A percentile compares a stretch with the other conserved stretches of the same genome.
These are phyloP conservation scores for Gamsiella multidivaricata DNA, from an alignment of 192 early-diverging fungal species.

Conservation along the genomic window DNA sequence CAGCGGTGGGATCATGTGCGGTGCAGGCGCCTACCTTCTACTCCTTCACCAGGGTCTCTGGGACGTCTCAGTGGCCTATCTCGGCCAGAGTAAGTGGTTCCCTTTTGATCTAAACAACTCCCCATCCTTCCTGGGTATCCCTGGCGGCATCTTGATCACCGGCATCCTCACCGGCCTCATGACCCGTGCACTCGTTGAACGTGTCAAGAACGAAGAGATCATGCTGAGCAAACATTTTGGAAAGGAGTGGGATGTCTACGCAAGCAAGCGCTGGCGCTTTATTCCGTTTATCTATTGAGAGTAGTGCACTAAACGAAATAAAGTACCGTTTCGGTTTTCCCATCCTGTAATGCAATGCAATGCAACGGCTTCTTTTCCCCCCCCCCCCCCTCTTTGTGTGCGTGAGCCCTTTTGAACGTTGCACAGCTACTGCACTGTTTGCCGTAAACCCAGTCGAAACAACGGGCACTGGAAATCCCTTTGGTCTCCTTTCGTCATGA, in stretches of 20 bases:
- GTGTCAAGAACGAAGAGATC: constrained; percentile 15
- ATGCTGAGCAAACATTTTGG: constrained; percentile 30
- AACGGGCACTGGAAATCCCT: too few species aligned
- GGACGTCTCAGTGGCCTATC: background rate
- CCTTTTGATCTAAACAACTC: background rate
- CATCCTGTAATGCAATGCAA: too few species aligned
- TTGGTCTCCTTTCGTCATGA: too few species aligned
- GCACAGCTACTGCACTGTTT: too few species aligned
- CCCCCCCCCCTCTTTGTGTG: too few species aligned
- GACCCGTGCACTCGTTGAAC: background rate
- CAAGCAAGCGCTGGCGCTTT: constrained; percentile 19
- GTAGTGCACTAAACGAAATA: background rate
- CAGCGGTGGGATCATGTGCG: constrained; percentile 13
- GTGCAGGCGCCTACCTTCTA: background rate
- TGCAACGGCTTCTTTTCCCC: too few species aligned
- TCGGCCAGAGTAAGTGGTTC: background rate
- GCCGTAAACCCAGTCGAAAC: too few species aligned
- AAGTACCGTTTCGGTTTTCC: too few species aligned
- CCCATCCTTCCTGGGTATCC: background rate
- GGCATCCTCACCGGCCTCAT: background rate
- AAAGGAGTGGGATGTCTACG: constrained; percentile 10
- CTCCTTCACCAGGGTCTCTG: constrained; percentile 18
- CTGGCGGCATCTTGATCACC: background rate
- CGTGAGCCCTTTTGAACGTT: too few species aligned
- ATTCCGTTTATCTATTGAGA: constrained; percentile 19